Evolutionary conservation across 2,329 filamentous ascomycete genomes (phyloP), one percentile per base, ranked within the genome.

Genomic region (Colletotrichum sp.): DNA sequence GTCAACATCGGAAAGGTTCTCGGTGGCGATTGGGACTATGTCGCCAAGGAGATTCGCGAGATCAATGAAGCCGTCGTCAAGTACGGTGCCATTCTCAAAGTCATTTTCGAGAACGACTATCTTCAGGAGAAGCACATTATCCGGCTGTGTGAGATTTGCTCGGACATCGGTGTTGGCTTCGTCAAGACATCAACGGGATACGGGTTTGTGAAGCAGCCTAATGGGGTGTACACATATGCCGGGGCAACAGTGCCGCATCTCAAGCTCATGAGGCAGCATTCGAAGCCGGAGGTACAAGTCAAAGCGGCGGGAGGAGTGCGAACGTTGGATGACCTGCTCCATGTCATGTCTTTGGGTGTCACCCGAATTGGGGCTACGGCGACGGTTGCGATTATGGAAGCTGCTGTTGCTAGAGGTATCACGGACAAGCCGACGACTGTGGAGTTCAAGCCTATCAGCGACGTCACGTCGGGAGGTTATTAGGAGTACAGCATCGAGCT

Each of bases 21-120:
- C 0, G 83, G 89, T 18, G 87, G 86, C 0, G 88, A 92, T 34
- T 92, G 90, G 90, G 85, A 85, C 8, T 92, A 92, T 76, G 89
- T 92, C 15, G 79, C 81, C 1, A 80, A 86, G 8, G 91, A 93
- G 79, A 90, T 93, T 65, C 79, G 82, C 1, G 79, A 81, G 34
- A 82, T 93, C 76, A 91, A 92, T 77, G 79, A 86, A 0, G 86
- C 84, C 0, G 90, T 92, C 5, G 79, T 80, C 1, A 79, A 81
- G n/a, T 72, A 83, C 8, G 87, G 86, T 0, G 89, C 86, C 0
- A 83, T 86, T 1, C 84, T 92, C 8, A 93, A 93, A 79, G 90
- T 92, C 67, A 93, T 92, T 65, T 92, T 93, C 71, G 90, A 93
- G 78, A 92, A 91, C 78, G 90, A 92, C 79, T 92, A 88, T 76